Percentiles rank a stretch among this genome's conserved stretches.
Conservation (phyloP, 257 asterid genomes). For the Apocynum venetum region DNA sequence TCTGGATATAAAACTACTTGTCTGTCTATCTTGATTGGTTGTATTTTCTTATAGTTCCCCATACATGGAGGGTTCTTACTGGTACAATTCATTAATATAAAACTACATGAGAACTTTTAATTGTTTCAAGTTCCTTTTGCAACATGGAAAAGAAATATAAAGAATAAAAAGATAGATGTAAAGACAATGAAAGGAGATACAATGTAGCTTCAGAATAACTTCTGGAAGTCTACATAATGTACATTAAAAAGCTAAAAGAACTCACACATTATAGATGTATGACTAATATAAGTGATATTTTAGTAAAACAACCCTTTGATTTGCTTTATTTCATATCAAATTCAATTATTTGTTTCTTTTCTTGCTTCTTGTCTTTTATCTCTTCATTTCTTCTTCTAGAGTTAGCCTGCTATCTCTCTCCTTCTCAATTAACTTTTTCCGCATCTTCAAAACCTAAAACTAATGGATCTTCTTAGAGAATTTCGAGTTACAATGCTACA, state of each 20-base stretch:
- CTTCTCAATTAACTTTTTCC: too few relatives aligned
- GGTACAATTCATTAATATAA: neutral
- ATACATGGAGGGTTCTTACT: neutral
- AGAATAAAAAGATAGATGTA: neutral
- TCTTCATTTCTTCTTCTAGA: too few relatives aligned
- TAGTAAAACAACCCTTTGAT: too few relatives aligned
- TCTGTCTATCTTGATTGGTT: neutral
- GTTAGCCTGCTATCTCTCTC: too few relatives aligned
- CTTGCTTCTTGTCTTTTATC: too few relatives aligned
- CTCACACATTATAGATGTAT: too few relatives aligned
- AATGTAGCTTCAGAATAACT: neutral
- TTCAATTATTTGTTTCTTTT: too few relatives aligned
- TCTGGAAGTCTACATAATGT: neutral
- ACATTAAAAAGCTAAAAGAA: neutral
- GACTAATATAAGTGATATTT: too few relatives aligned
- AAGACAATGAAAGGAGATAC: neutral
- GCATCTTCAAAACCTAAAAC: too few relatives aligned
- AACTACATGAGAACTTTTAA: neutral
- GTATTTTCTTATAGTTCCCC: neutral
- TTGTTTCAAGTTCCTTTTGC: neutral
- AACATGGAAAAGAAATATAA: neutral
- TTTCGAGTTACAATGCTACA: too few relatives aligned
- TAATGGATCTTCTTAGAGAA: too few relatives aligned
- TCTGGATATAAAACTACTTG: neutral
- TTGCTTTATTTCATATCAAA: too few relatives aligned